Base-by-base conservation (phyloP, 2,329 filamentous ascomycete genomes). In the Cercospora janseana region DNA sequence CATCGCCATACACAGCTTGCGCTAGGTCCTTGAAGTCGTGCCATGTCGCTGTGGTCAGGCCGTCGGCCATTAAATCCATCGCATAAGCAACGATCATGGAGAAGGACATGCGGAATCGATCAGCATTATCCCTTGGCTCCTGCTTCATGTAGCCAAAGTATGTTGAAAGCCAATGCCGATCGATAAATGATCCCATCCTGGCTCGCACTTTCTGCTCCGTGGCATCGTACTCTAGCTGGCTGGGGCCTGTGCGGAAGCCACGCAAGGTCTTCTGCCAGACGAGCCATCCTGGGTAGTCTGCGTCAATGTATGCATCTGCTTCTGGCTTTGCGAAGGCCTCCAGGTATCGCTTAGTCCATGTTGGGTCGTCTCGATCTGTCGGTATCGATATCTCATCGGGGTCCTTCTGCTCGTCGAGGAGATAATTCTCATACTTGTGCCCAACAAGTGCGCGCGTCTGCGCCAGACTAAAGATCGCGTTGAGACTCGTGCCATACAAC, bases 131-230 rank as follows among this genome's bases (percentile, higher is more conserved):
- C 35, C 92, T 83, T 2, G 93, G 92, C 68, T 97, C 92, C 70
- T 97, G 93, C 72, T 96, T 97, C 73, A 97, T 80, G 66, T 92
- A 97, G 18, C 85, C 87, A 64, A 98, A 98, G 69, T 86, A 92
- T 43, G 85, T 86, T 34, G 81, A 80, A 60, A 96, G 84, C 94
- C 93, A 98, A 21, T 88, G 81, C 41, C 83, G 83, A 52, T 87
- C 88, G 55, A 98, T 75, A 32, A 90, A 76, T 48, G 79, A 79
- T 40, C 91, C 93, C 63, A 98, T 93, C 63, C 88, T 86, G 47
- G 80, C 79, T 31, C 92, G 84, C 5, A 87, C 82, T 1, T 77
- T 77, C 60, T 72, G 82, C 69, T 98, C 93, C 0, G 88, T 74
- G 10, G 88, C 83, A 62, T 98, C 93, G 62, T 93, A 98, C 35